These are phyloP conservation scores for Eucalyptus victrix DNA, from an alignment of 345 rosid species.

Conservation along the genomic window DNA sequence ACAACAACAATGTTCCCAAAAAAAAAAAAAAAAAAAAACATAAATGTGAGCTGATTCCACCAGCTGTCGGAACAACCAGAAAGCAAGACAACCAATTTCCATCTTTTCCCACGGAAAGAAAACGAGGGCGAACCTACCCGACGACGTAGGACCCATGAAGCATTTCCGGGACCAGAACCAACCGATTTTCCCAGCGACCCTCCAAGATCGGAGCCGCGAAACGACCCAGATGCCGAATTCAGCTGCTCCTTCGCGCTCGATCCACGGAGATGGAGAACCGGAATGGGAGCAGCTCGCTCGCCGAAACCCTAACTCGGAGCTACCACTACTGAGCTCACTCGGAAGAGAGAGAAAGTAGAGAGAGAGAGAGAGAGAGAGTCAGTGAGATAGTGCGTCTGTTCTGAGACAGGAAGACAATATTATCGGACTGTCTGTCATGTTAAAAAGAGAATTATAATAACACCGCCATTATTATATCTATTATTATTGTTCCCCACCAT, in stretches of 20 bases:
- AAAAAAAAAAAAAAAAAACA: too few relatives aligned
- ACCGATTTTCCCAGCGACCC: conserved; percentile 3
- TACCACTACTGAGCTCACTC: not conserved
- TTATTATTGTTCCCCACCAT: not conserved
- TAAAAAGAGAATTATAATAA: not conserved
- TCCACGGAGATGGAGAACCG: not conserved
- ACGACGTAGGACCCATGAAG: conserved; percentile 28
- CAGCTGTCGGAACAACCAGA: not conserved
- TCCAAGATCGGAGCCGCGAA: not conserved
- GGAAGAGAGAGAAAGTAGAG: not conserved
- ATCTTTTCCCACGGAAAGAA: not conserved
- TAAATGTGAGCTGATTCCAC: not conserved
- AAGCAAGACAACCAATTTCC: not conserved
- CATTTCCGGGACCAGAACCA: not conserved
- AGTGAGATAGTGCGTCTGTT: not conserved
- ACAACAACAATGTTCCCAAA: not conserved
- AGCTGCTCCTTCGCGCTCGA: not conserved
- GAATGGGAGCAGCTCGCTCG: not conserved
- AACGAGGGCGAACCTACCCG: conserved; percentile 16
- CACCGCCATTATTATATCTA: not conserved
- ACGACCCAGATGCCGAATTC: not conserved
- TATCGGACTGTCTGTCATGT: conserved; percentile 2
- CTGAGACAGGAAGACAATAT: conserved; percentile 1
- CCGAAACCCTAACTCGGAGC: conserved; percentile 3
- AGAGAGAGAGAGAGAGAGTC: not conserved